Evolutionary conservation across 305 asterid genomes (phyloP).

Genomic region (Euphrasia arctica): DNA sequence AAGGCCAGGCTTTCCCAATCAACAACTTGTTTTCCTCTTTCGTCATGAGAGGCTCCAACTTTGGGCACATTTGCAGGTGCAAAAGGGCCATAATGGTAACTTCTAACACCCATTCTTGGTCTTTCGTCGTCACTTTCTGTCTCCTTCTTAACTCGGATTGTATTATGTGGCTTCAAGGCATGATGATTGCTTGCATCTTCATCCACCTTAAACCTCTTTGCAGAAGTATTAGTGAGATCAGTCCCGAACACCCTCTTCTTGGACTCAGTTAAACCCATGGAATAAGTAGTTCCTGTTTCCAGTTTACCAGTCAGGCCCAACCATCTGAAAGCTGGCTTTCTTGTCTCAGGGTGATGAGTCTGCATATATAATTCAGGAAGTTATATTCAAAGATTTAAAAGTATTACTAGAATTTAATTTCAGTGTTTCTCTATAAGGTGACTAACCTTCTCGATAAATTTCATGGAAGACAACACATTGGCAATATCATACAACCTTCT

Average conservation of each 20-base stretch:
- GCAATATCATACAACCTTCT: slow-evolving; percentile 94
- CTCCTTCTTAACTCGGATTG: slow-evolving; percentile 50
- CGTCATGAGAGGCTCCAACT: slow-evolving; percentile 41
- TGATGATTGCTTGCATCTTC: slow-evolving; percentile 24
- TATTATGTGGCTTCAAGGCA: slow-evolving; percentile 35
- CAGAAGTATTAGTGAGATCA: slow-evolving; percentile 60
- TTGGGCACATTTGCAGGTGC: slow-evolving; percentile 67
- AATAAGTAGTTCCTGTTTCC: slow-evolving; percentile 33
- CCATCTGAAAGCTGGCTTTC: slow-evolving; percentile 98
- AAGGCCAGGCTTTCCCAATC: slow-evolving; percentile 80
- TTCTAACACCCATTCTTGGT: slow-evolving; percentile 35
- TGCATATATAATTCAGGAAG: slow-evolving; percentile 27
- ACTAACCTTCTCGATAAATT: slow-evolving; percentile 83
- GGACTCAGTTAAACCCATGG: slow-evolving; percentile 34
- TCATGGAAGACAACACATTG: slow-evolving; percentile 91
- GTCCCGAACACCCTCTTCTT: slow-evolving; percentile 85
- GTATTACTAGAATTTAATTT: neutral
- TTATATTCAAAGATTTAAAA: neutral
- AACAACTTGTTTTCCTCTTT: slow-evolving; percentile 38
- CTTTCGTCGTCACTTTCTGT: slow-evolving; percentile 45
- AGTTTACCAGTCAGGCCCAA: slow-evolving; percentile 59
- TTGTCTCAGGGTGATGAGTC: slow-evolving; percentile 91
- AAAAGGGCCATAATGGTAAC: slow-evolving; percentile 90
- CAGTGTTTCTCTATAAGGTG: slow-evolving; percentile 5
- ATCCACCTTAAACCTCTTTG: slow-evolving; percentile 61